Conservation (phyloP, 2,329 filamentous ascomycete genomes). For the Pestalotiopsis sp. region DNA sequence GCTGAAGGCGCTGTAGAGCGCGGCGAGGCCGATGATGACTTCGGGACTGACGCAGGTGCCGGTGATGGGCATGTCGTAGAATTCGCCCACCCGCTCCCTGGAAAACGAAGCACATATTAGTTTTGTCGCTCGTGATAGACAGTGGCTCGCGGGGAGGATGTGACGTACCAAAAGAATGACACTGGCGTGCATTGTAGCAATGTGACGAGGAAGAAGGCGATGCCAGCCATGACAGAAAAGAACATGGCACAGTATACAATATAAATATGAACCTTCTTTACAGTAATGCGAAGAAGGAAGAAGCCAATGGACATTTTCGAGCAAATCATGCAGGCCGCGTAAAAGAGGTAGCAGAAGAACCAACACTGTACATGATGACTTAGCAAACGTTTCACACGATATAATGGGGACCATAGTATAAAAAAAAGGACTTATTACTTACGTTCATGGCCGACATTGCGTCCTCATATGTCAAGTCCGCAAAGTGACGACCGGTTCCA, state of each 20-base stretch:
- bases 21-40: slow-evolving; percentile 45
- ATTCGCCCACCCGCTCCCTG: background rate
- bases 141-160: background rate
- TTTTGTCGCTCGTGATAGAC: background rate
- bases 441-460: slow-evolving; percentile 14
- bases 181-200: slow-evolving; percentile 24
- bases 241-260: slow-evolving; percentile 21
- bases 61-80: slow-evolving; percentile 1
- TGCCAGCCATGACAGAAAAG: slow-evolving; percentile 19
- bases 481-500: slow-evolving; percentile 15
- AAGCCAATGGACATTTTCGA: slow-evolving; percentile 23
- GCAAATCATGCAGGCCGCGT: slow-evolving; percentile 20
- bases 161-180: slow-evolving; percentile 21
- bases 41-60: slow-evolving; percentile 29
- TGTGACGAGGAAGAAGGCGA: slow-evolving; percentile 23
- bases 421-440: background rate
- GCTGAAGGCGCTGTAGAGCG: slow-evolving; percentile 45
- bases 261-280: slow-evolving; percentile 17
- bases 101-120: background rate
- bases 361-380: slow-evolving; percentile 13
- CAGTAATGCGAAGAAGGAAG: slow-evolving; percentile 25
- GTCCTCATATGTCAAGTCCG: background rate
- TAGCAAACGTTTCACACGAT: background rate
- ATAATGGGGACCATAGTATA: no score
- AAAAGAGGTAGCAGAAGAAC: slow-evolving; percentile 20